phyloP scores from a whole-genome alignment of 331 rosid species.

The Rosa hybrid region DNA sequence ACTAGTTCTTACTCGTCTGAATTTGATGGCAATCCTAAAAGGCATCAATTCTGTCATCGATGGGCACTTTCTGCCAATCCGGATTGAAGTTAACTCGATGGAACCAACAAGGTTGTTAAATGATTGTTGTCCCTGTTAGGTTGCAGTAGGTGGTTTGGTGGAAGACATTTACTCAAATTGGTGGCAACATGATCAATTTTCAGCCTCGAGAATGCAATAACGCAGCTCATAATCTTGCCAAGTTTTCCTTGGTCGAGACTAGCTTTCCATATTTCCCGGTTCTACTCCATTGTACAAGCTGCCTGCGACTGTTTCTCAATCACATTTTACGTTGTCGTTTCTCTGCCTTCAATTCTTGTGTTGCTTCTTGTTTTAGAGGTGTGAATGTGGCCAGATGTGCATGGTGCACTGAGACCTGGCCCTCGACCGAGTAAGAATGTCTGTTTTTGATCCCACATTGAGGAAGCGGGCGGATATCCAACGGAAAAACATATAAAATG shows the following conservation, averaged over 20 bases:
- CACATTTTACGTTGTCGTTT: neutral
- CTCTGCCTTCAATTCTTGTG: neutral
- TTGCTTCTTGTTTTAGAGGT: neutral
- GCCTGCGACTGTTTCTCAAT: neutral
- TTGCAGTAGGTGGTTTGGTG: neutral
- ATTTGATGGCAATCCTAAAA: too few relatives aligned
- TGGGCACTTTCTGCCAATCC: too few relatives aligned
- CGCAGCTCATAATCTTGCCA: neutral
- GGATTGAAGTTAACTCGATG: neutral
- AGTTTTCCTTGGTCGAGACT: neutral
- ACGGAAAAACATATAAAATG: neutral
- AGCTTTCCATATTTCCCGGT: neutral
- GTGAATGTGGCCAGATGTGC: neutral
- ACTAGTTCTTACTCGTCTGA: too few relatives aligned
- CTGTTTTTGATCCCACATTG: neutral
- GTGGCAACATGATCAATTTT: neutral
- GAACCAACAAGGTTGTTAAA: neutral
- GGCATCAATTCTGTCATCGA: neutral
- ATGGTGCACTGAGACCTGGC: too few relatives aligned
- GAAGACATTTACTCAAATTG: neutral
- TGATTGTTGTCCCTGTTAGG: neutral
- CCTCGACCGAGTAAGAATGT: neutral
- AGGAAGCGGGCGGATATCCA: neutral
- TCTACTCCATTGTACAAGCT: neutral
- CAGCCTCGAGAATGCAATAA: neutral